Percentiles rank a stretch among this genome's conserved stretches.
phyloP scores from a whole-genome alignment of 495 filamentous ascomycete species.

The Hyaloscypha variabilis region DNA sequence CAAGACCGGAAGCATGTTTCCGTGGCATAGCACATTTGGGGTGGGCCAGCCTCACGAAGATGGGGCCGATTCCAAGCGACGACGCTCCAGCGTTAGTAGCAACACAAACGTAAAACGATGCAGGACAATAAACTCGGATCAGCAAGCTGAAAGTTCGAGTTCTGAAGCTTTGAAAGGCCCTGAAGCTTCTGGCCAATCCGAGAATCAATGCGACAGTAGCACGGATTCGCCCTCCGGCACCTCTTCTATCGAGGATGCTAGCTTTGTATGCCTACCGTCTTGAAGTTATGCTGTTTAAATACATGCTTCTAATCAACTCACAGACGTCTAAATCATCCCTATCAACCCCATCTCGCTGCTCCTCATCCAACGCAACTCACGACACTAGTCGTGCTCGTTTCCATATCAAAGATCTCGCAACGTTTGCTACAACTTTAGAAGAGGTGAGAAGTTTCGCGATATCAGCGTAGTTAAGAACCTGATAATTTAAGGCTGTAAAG shows the following conservation, averaged over 20 bases:
- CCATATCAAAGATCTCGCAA: conserved; percentile 52
- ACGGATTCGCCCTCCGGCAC: too few relatives aligned
- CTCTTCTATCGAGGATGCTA: too few relatives aligned
- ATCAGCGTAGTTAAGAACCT: background rate
- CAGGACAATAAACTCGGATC: background rate
- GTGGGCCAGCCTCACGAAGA: background rate
- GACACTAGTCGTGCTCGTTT: conserved; percentile 53
- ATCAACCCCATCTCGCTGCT: too few relatives aligned
- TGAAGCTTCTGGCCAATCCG: too few relatives aligned
- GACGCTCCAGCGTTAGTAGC: background rate
- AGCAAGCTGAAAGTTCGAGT: background rate
- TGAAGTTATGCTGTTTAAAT: too few relatives aligned
- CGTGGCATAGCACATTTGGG: background rate
- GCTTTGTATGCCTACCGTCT: too few relatives aligned
- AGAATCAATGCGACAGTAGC: too few relatives aligned
- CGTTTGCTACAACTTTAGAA: conserved; percentile 50
- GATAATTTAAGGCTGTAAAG: conserved; percentile 41
- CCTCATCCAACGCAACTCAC: conserved; percentile 36
- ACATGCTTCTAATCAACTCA: too few relatives aligned
- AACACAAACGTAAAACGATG: background rate
- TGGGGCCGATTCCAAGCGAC: background rate
- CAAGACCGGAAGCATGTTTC: background rate
- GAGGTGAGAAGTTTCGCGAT: conserved; percentile 34
- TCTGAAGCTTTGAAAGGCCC: background rate
- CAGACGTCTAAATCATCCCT: too few relatives aligned